Percentiles rank a stretch among this genome's conserved stretches.
Conservation (phyloP, 202 grass and related monocot genomes). For the Carex arenaria region DNA sequence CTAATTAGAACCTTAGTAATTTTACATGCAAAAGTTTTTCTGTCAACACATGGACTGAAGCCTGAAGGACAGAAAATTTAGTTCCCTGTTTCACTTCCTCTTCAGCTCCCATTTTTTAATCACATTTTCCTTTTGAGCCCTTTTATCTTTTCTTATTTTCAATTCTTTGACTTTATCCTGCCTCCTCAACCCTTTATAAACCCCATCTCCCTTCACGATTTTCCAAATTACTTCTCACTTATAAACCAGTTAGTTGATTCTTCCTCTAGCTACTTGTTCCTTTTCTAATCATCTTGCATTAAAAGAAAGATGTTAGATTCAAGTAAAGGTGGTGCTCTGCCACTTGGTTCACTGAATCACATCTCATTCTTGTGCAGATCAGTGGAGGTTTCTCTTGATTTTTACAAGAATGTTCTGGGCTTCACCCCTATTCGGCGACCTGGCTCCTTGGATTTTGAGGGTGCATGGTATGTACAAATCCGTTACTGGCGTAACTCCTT, state of each 20-base stretch:
- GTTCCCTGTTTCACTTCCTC: too few species aligned
- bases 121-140: too few species aligned
- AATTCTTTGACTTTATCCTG: not conserved
- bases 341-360: slow-evolving; percentile 80
- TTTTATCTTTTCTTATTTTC: not conserved
- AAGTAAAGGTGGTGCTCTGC: slow-evolving; percentile 28
- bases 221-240: not conserved
- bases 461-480: slow-evolving; percentile 55
- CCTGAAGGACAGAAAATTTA: too few species aligned
- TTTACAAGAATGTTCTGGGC: slow-evolving; percentile 86
- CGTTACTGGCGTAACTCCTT: not conserved
- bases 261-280: not conserved
- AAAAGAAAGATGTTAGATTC: slow-evolving; percentile 15
- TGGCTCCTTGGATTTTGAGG: slow-evolving; percentile 64
- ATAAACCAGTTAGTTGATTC: not conserved
- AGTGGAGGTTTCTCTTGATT: slow-evolving; percentile 45
- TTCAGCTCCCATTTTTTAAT: too few species aligned
- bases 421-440: slow-evolving; percentile 72
- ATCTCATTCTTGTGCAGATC: slow-evolving; percentile 85
- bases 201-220: not conserved
- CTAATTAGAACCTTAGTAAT: too few species aligned
- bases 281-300: not conserved
- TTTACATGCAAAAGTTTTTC: too few species aligned
- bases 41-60: too few species aligned
- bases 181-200: not conserved